Evolutionary conservation across 495 filamentous ascomycete species (phyloP), one percentile per base, ranked within the genome.

Genomic region (Penicillium robsamsonii): DNA sequence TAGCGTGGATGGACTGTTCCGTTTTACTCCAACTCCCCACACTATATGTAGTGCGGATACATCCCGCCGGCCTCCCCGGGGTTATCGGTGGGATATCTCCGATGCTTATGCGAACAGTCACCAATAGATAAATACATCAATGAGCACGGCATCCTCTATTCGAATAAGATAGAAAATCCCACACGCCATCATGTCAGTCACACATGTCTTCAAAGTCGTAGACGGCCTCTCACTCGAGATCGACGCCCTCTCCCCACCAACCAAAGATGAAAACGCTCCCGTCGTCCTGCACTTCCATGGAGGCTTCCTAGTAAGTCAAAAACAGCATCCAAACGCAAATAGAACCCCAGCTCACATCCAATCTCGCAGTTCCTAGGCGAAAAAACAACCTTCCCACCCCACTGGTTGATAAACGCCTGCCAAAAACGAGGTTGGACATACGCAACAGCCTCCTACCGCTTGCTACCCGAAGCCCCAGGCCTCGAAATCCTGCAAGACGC

Each of bases 331-430:
- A 27, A 30, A 22, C 35, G 24, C 22, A 48, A 29, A 27, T 0
- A 27, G 0, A 27, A 1, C 25, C 4, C 25, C 25, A 27, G 4
- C 25, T 27, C 54, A 27, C 30, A 43, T 13, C 18, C 18, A 12
- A 18, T 6, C 5, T 12, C 18, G 4, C n/a, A 56, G 54, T 11
- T 49, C 1, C 35, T 56, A 7, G 54, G 54, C n/a, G 38, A 49
- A n/a, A 56, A 56, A 30, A 35, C 45, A 5, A 50, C 37, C 9
- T 50, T 49, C 27, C 46, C 46, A 0, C 54, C 54, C 10, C 8
- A 49, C 27, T 56, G 54, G 54, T 27, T 56, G 3, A 56, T 56
- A 25, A 45, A 56, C 29, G 54, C 54, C 18, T 56, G 54, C n/a
- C 46, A 29, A 6, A 20, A 29, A 6, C 37, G 54, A 1, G 29